Percentiles rank a stretch among this genome's conserved stretches.
phyloP scores from a whole-genome alignment of 306 rosid genomes.

The Rosa multiflora region DNA sequence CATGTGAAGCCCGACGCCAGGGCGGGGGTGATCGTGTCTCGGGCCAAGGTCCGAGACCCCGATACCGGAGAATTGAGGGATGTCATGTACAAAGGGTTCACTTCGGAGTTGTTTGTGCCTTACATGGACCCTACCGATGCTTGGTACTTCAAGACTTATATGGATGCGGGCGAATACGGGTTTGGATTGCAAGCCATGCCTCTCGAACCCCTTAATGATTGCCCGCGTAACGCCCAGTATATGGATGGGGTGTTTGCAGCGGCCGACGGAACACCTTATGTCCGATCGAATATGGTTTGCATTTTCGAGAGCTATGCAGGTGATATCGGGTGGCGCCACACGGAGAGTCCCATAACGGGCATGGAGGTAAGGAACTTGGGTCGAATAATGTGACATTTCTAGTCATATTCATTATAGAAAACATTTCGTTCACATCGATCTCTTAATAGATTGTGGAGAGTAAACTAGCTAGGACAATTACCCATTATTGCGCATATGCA shows the following conservation, averaged over 20 bases:
- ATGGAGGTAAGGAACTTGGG: slow-evolving; percentile 38
- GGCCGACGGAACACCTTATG: slow-evolving; percentile 73
- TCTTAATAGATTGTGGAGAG: not conserved
- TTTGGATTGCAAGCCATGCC: slow-evolving; percentile 82
- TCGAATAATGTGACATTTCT: not conserved
- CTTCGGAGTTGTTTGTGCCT: slow-evolving; percentile 83
- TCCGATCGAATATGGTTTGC: slow-evolving; percentile 74
- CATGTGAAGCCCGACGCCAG: slow-evolving; percentile 74
- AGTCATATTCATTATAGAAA: not conserved
- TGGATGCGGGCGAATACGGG: slow-evolving; percentile 95
- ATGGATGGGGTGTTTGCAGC: slow-evolving; percentile 75
- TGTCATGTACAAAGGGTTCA: slow-evolving; percentile 80
- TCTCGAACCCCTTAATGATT: slow-evolving; percentile 84
- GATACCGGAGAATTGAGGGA: slow-evolving; percentile 56
- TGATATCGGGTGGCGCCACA: slow-evolving; percentile 88
- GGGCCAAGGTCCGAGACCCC: slow-evolving; percentile 62
- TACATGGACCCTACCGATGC: slow-evolving; percentile 91
- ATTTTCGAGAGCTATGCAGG: slow-evolving; percentile 79
- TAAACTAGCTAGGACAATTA: no score
- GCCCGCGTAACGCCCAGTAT: slow-evolving; percentile 75
- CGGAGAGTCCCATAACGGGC: slow-evolving; percentile 75
- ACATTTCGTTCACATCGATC: not conserved
- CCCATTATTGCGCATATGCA: not conserved
- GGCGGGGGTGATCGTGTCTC: slow-evolving; percentile 63
- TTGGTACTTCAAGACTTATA: slow-evolving; percentile 92